Percentiles rank a stretch among this genome's conserved stretches.
Conservation (phyloP, 2,329 filamentous ascomycete species). For the Fusarium ramigenum region DNA sequence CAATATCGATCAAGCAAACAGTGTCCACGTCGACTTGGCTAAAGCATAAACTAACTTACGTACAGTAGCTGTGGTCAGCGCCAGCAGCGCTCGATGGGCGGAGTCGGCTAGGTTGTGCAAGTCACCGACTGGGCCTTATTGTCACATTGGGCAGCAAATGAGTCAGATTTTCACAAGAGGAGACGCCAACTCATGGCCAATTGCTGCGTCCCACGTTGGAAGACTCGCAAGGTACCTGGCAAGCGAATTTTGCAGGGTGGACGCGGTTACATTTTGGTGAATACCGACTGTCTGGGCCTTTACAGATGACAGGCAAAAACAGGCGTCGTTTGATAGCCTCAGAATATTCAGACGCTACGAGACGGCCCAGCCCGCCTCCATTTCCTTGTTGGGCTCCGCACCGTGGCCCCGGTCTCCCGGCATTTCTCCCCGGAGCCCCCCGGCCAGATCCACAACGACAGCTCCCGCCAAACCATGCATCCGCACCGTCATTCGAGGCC, state of each 20-base stretch:
- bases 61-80: conserved; percentile 18
- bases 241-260: conserved; percentile 3
- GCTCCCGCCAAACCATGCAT: conserved; percentile 14
- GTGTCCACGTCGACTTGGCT: conserved; percentile 23
- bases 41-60: conserved; percentile 23
- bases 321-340: conserved; percentile 21
- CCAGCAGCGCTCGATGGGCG: conserved; percentile 14
- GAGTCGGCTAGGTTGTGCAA: conserved; percentile 10
- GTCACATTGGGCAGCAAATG: conserved; percentile 43
- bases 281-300: conserved; percentile 21
- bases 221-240: conserved; percentile 1
- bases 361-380: conserved; percentile 26
- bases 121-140: conserved; percentile 6
- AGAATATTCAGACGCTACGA: conserved; percentile 19
- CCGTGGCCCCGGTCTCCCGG: conserved; percentile 18
- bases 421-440: conserved; percentile 14
- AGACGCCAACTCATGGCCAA: conserved; percentile 34
- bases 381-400: conserved; percentile 23
- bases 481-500: conserved; percentile 24
- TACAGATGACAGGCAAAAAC: not conserved
- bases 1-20: conserved; percentile 11
- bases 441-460: conserved; percentile 26
- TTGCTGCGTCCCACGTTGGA: conserved; percentile 39
- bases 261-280: not conserved
- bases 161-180: conserved; percentile 17